These are phyloP conservation scores for Fusarium haematococcum DNA, from an alignment of 2,329 filamentous ascomycete genomes.

Conservation along the genomic window DNA sequence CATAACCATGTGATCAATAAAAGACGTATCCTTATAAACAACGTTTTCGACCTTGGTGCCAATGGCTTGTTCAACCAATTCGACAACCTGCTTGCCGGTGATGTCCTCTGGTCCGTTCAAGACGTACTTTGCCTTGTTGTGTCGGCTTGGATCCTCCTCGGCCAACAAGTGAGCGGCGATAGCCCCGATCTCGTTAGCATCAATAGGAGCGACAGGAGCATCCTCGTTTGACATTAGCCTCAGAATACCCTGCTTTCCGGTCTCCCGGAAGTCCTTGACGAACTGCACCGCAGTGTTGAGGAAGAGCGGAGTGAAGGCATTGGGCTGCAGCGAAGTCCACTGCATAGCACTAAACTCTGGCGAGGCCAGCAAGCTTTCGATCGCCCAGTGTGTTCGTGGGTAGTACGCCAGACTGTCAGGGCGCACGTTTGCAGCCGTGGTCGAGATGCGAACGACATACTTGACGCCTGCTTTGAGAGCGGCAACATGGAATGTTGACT, in stretches of 20 bases:
- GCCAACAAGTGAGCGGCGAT: constrained; percentile 51
- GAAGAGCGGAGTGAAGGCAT: constrained; percentile 31
- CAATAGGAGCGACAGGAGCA: constrained; percentile 46
- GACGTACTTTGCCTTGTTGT: constrained; percentile 51
- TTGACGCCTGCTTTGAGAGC: constrained; percentile 52
- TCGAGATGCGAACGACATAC: constrained; percentile 58
- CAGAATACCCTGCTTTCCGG: constrained; percentile 47
- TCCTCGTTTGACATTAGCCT: constrained; percentile 45
- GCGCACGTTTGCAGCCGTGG: constrained; percentile 50
- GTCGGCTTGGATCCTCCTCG: constrained; percentile 42
- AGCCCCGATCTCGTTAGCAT: constrained; percentile 49
- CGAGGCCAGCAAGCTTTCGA: constrained; percentile 52
- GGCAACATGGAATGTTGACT: constrained; percentile 51
- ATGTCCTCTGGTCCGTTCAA: constrained; percentile 55
- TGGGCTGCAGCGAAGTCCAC: constrained; percentile 56
- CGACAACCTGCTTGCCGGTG: constrained; percentile 49
- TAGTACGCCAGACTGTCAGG: constrained; percentile 52
- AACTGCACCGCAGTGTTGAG: constrained; percentile 43
- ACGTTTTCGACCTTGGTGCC: constrained; percentile 44
- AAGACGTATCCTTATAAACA: constrained; percentile 46
- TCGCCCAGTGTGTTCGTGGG: constrained; percentile 54
- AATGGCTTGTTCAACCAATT: constrained; percentile 51
- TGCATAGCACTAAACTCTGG: constrained; percentile 50
- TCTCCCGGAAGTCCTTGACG: constrained; percentile 49
- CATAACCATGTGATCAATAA: constrained; percentile 39